Percentiles rank a stretch among this genome's conserved stretches.
Evolutionary conservation across 495 filamentous ascomycete genomes (phyloP).

Genomic region (Penicillium herquei): DNA sequence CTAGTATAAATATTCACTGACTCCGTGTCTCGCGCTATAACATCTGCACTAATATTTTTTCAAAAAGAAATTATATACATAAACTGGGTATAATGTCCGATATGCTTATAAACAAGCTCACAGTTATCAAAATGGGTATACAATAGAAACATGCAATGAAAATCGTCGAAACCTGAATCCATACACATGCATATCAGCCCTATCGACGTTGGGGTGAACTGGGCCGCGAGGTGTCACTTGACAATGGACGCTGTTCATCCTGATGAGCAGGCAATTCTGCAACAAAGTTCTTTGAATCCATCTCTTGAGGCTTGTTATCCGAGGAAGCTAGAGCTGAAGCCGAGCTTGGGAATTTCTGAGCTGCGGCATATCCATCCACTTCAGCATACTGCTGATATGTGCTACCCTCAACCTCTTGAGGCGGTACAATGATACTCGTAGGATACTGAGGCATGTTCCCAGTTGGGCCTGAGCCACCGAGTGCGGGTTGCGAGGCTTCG

Average conservation of each 20-base stretch:
- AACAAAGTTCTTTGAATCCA: constrained; percentile 7
- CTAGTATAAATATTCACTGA: too few species aligned
- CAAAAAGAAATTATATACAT: not conserved
- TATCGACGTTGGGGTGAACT: not conserved
- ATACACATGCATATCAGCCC: not conserved
- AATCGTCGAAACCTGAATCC: not conserved
- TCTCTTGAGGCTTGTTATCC: constrained; percentile 1
- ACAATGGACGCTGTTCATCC: not conserved
- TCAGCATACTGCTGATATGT: constrained; percentile 5
- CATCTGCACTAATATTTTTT: not conserved
- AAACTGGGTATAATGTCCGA: not conserved
- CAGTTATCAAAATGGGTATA: not conserved
- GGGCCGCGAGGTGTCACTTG: not conserved
- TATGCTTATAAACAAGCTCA: not conserved
- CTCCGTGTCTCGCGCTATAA: too few species aligned
- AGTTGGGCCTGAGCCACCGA: not conserved
- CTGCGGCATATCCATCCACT: constrained; percentile 5
- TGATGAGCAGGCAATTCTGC: constrained; percentile 7
- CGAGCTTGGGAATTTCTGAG: constrained; percentile 3
- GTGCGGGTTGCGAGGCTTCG: not conserved
- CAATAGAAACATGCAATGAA: not conserved
- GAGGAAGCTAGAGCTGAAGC: not conserved
- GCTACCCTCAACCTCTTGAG: constrained; percentile 12
- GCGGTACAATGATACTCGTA: not conserved
- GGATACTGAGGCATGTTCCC: not conserved